Evolutionary conservation across 495 filamentous ascomycete genomes (phyloP), one percentile per base, ranked within the genome.

Genomic region (Aeminium ludgeri): DNA sequence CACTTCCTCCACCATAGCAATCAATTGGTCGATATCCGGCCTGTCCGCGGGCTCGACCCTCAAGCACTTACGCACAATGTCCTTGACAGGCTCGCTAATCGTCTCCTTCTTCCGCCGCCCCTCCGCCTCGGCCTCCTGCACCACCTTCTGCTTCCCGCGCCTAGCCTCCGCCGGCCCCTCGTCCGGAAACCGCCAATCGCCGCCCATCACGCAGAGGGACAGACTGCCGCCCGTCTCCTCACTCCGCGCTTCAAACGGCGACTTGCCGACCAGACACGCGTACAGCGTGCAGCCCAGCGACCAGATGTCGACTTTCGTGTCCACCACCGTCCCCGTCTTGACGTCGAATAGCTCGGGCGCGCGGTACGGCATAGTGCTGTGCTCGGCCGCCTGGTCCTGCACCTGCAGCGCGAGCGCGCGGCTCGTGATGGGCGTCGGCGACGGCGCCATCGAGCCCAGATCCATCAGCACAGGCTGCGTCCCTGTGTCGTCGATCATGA

Each of bases 291-390:
- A 95, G 20, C 89, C 89, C 16, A 97, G 65, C 2, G 83, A 92
- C 89, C 89, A 97, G 49, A 97, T 91, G 54, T 97, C 89, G 30
- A 93, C 89, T 57, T 94, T 96, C 13, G 89, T 93, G 56, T 97
- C 89, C 51, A 97, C 78, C 34, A 82, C 71, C 8, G 78, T 80
- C 28, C 84, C 87, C 2, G 86, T 95, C 59, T 94, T 92, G 41
- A 96, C 91, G 54, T 97, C 89, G 57, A 97, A 97, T 27, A 97
- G 76, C 60, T 97, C 89, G 0, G 89, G 89, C 1, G 89, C 89
- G 36, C 89, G 84, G 61, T 97, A 97, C 1, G 91, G 87, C 86
- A 97, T 95, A 11, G 89, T 97, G 46, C 76, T 84, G 64, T 95
- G 87, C 57, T 97, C 89, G 6, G 86, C 89, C 6, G 89, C 89